Evolutionary conservation across 1,284 basidiomycete species (phyloP), one percentile per base, ranked within the genome.

Genomic region (Ceratobasidium sp.): DNA sequence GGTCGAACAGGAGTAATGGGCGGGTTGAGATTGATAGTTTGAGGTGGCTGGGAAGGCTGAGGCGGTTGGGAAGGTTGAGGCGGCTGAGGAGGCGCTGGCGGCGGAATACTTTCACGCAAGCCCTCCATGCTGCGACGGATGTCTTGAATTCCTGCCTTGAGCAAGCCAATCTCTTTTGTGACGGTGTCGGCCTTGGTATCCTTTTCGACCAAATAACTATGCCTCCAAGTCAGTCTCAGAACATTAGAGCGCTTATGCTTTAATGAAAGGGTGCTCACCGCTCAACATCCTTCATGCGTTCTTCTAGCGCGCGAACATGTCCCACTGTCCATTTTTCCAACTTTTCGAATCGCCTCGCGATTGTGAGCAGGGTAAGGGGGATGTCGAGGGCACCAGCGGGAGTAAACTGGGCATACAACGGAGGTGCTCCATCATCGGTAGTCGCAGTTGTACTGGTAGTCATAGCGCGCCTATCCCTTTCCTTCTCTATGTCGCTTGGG

Each of bases 241-340:
- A 65, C 31, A 42, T 29, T 22, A 22, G 8, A 45, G 13, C 17
- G 49, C 43, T 25, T 3, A 32, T 31, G 17, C 70, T 22, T 60
- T 50, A 5, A 15, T 8, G 25, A n/a, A 35, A 15, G n/a, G 22
- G 13, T 40, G 38, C 64, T 88, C 89, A 92, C 45, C 86, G 83
- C 76, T 92, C 90, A 22, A 92, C 91, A 68, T 92, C 91, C 72
- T 87, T 86, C 90, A 92, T 92, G 34, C 90, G 84, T 27, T 92
- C 91, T 74, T 92, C 90, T 15, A 92, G 79, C 0, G 91, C 90
- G 57, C 91, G 87, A 1, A 91, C 90, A 73, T 92, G 90, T 3
- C 88, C 85, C 0, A 92, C 89, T 0, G 89, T 88, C 90, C 90
- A 92, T 72, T 88, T 88, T 75, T 92, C 90, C n/a, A 92, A 82